Evolutionary conservation across 306 rosid species (phyloP).

Genomic region (Quercus glauca): DNA sequence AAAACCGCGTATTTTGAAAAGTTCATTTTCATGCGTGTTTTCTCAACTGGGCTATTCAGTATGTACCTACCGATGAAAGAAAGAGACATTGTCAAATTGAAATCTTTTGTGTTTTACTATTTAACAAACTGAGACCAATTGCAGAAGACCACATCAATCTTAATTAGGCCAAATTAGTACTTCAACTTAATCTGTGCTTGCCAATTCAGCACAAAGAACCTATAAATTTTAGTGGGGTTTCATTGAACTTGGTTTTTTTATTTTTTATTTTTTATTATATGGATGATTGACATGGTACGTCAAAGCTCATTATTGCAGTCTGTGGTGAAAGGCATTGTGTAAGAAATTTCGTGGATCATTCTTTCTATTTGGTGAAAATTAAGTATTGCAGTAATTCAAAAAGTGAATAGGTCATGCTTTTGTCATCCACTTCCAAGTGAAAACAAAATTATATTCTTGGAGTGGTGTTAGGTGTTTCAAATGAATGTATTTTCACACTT

Average conservation of each 20-base stretch:
- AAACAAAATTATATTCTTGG: background rate
- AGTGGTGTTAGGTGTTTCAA: too few species aligned
- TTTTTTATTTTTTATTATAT: too few species aligned
- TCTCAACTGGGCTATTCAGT: background rate
- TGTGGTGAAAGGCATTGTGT: background rate
- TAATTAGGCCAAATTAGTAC: background rate
- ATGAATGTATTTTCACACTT: too few species aligned
- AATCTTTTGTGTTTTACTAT: background rate
- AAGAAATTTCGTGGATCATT: background rate
- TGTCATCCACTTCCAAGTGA: background rate
- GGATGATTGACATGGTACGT: too few species aligned
- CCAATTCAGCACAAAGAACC: background rate
- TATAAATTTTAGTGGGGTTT: background rate
- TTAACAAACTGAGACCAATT: background rate
- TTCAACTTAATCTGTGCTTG: background rate
- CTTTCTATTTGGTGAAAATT: background rate
- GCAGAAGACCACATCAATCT: background rate
- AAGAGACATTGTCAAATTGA: background rate
- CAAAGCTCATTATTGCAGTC: background rate
- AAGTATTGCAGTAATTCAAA: too few species aligned
- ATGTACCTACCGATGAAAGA: background rate
- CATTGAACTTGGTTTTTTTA: too few species aligned
- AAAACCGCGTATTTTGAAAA: conserved; percentile 19
- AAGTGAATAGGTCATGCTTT: too few species aligned
- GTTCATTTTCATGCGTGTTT: background rate